These are phyloP conservation scores for Fusarium kyushuense DNA, from an alignment of 2,329 filamentous ascomycete species.

Conservation along the genomic window DNA sequence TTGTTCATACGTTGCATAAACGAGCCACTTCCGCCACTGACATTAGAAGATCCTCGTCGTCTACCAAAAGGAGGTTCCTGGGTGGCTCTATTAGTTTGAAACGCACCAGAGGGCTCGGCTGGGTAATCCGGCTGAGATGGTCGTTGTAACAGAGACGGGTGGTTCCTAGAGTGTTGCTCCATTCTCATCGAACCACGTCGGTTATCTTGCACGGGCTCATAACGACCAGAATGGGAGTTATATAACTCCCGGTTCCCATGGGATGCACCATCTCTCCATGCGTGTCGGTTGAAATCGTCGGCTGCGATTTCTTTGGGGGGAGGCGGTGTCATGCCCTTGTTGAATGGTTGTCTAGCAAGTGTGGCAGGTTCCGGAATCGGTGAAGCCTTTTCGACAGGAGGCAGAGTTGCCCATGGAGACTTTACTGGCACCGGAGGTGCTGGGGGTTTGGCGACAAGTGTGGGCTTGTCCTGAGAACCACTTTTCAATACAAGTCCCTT, in stretches of 20 bases:
- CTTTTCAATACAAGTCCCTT: slow-evolving; percentile 75
- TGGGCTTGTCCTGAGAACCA: slow-evolving; percentile 74
- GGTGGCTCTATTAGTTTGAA: slow-evolving; percentile 79
- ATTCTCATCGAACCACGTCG: slow-evolving; percentile 77
- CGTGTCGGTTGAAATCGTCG: slow-evolving; percentile 89
- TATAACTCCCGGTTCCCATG: slow-evolving; percentile 81
- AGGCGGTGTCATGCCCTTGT: slow-evolving; percentile 65
- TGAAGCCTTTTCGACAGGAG: slow-evolving; percentile 84
- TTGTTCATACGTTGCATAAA: slow-evolving; percentile 69
- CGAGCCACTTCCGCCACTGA: slow-evolving; percentile 85
- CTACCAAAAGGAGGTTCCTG: slow-evolving; percentile 78
- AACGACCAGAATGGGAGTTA: slow-evolving; percentile 94
- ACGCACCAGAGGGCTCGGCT: slow-evolving; percentile 86
- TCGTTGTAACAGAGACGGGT: slow-evolving; percentile 79
- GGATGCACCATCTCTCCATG: slow-evolving; percentile 78
- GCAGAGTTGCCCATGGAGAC: slow-evolving; percentile 90
- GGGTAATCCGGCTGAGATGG: slow-evolving; percentile 73
- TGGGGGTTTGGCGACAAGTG: slow-evolving; percentile 78
- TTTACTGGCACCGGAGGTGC: slow-evolving; percentile 78
- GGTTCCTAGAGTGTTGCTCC: slow-evolving; percentile 76
- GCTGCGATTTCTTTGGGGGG: slow-evolving; percentile 83
- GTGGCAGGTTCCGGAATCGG: slow-evolving; percentile 70
- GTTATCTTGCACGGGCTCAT: slow-evolving; percentile 83
- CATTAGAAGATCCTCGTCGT: slow-evolving; percentile 88
- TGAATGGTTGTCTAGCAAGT: slow-evolving; percentile 62